These are phyloP conservation scores for Fusarium cicatricum DNA, from an alignment of 2,329 filamentous ascomycete genomes.

Conservation along the genomic window DNA sequence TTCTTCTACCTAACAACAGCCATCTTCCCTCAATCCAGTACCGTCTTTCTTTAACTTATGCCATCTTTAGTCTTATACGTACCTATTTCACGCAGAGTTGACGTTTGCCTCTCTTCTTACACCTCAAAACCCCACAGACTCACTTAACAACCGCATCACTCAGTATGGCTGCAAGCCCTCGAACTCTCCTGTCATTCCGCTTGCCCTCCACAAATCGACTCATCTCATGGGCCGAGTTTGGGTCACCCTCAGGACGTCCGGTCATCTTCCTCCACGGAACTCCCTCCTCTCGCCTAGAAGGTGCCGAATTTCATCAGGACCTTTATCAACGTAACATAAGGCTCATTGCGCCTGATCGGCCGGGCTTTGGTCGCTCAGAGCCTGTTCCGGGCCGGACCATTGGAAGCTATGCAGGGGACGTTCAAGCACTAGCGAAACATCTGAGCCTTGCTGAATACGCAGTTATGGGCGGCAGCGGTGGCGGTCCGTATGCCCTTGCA, in stretches of 20 bases:
- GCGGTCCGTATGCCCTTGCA: constrained; percentile 19
- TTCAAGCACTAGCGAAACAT: constrained; percentile 9
- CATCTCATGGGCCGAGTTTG: constrained; percentile 22
- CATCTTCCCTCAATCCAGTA: no score
- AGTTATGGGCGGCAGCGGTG: constrained; percentile 17
- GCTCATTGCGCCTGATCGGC: constrained; percentile 17
- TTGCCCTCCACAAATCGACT: constrained; percentile 17
- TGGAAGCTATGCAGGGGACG: constrained; percentile 7
- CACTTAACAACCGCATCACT: no score
- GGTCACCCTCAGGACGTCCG: constrained; percentile 1
- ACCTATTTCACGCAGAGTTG: no score
- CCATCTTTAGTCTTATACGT: no score
- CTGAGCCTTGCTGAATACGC: constrained; percentile 3
- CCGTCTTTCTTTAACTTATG: no score
- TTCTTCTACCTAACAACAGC: no score
- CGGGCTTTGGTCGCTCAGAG: constrained; percentile 16
- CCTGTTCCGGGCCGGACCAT: constrained; percentile 5
- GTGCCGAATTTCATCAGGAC: constrained; percentile 8
- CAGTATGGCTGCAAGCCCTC: neutral
- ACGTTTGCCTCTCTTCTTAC: no score
- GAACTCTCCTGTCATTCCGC: neutral
- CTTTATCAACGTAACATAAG: constrained; percentile 1
- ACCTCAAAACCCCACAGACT: no score
- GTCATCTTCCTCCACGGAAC: constrained; percentile 19
- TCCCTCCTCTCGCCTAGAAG: constrained; percentile 15